Evolutionary conservation across 805 yeast genomes (phyloP), one percentile per base, ranked within the genome.

Genomic region (Starmerella asiatica): DNA sequence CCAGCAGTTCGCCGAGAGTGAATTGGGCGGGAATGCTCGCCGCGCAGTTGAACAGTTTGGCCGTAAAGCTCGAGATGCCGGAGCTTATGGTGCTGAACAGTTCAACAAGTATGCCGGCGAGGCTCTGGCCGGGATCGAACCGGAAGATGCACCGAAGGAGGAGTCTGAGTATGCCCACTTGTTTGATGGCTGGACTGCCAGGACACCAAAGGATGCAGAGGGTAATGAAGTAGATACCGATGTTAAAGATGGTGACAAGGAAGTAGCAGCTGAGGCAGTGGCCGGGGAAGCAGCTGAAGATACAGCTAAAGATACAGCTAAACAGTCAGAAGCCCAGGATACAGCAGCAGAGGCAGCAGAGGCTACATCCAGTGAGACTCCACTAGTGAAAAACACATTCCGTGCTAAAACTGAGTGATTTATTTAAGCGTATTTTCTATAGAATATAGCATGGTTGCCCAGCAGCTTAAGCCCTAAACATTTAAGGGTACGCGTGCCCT

Each of bases 21-120:
- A 91, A 43, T 59, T 82, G 32, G 75, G 93, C 19, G 65, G 62
- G 40, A 93, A 84, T 55, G 91, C 97, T 4, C 75, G 71, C 47
- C 73, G 84, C 50, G 97, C 97, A n/a, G 82, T 93, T 71, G 78
- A 83, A 43, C 96, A 91, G 65, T 91, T 88, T 63, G 95, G 96
- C 35, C 93, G 82, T 56, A 84, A 76, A 55, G 80, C 88, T 64
- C 93, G 81, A 57, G 93, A 85, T 50, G 83, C 95, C 1, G 80
- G 93, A 26, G 70, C 67, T 44, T 75, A 73, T 49, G 82, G 93
- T 21, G 75, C 74, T 39, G 79, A 76, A 47, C 75, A 78, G n/a
- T 69, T 73, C 52, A 69, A 67, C 45, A 64, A 65, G 15, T 74
- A 76, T 54, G 76, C 84, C 2, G 51, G 54, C 21, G 62, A 55